Conservation (phyloP, 2,329 filamentous ascomycete genomes). For the Didymella exigua region DNA sequence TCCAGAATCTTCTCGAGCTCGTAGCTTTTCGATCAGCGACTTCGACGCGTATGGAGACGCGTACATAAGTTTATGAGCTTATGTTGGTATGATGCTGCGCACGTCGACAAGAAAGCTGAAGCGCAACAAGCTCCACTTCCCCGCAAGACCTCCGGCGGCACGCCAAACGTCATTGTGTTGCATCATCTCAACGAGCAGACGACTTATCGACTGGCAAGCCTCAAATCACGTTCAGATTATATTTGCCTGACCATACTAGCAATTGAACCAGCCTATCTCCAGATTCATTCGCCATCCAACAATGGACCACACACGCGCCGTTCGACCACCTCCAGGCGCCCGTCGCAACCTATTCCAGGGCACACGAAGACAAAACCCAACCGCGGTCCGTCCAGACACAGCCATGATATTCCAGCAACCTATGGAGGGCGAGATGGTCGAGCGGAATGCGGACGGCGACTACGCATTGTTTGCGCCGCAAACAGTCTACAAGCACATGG, state of each 20-base stretch:
- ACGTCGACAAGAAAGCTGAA: slow-evolving; percentile 1
- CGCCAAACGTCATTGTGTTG: no score
- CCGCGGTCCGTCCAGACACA: slow-evolving; percentile 27
- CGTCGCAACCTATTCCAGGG: slow-evolving; percentile 41
- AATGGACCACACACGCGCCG: slow-evolving; percentile 28
- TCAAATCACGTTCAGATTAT: background rate
- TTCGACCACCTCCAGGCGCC: slow-evolving; percentile 32
- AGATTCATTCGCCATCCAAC: background rate
- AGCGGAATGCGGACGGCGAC: slow-evolving; percentile 55
- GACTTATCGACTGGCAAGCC: background rate
- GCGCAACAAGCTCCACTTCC: slow-evolving; percentile 20
- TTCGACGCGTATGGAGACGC: slow-evolving; percentile 4
- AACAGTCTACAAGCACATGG: slow-evolving; percentile 33
- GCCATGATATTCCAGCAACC: slow-evolving; percentile 28
- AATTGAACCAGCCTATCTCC: background rate
- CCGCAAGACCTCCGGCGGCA: slow-evolving; percentile 22
- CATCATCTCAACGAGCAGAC: slow-evolving; percentile 1
- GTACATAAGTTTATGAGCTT: background rate
- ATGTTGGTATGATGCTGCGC: background rate
- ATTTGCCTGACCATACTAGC: no score
- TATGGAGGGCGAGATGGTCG: slow-evolving; percentile 54
- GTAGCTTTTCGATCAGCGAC: background rate
- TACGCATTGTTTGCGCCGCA: slow-evolving; percentile 49
- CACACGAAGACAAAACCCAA: slow-evolving; percentile 33
- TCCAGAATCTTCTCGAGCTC: background rate